Conservation (phyloP, 495 filamentous ascomycete genomes). For the Chaetomium tenue region DNA sequence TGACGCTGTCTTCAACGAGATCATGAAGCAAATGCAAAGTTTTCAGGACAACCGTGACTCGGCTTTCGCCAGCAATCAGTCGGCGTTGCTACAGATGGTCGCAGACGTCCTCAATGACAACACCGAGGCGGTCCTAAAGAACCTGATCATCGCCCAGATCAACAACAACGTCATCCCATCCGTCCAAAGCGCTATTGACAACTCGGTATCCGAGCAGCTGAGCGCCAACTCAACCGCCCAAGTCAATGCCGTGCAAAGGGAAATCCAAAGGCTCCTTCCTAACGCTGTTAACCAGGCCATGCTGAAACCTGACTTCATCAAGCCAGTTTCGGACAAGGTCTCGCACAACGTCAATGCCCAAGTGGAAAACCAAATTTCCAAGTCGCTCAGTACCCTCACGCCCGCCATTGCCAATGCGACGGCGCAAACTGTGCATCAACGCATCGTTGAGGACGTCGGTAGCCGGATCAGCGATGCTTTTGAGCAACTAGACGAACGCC, state of each 20-base stretch:
- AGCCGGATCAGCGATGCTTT: slow-evolving; percentile 37
- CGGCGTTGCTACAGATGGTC: slow-evolving; percentile 71
- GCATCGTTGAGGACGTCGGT: slow-evolving; percentile 34
- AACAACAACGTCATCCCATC: slow-evolving; percentile 60
- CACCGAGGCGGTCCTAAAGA: slow-evolving; percentile 73
- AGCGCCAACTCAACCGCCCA: slow-evolving; percentile 47
- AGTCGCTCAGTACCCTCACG: slow-evolving; percentile 60
- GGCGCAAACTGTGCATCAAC: slow-evolving; percentile 60
- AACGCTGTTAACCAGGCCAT: slow-evolving; percentile 53
- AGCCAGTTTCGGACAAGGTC: slow-evolving; percentile 68
- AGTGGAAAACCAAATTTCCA: slow-evolving; percentile 66
- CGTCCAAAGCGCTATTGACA: slow-evolving; percentile 46
- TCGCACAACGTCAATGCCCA: slow-evolving; percentile 60
- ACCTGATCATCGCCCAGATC: slow-evolving; percentile 67
- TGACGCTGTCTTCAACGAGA: slow-evolving; percentile 42
- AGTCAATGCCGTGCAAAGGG: slow-evolving; percentile 57
- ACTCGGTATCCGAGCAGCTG: slow-evolving; percentile 48
- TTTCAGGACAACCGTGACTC: slow-evolving; percentile 35
- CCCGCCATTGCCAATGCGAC: slow-evolving; percentile 61
- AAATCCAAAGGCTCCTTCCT: slow-evolving; percentile 53
- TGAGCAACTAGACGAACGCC: slow-evolving; percentile 63
- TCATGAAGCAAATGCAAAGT: slow-evolving; percentile 42
- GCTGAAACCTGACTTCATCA: slow-evolving; percentile 66
- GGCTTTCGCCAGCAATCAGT: slow-evolving; percentile 41
- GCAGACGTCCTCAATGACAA: slow-evolving; percentile 86